phyloP scores from a whole-genome alignment of 805 yeast species.

The Lipomyces anomalus region DNA sequence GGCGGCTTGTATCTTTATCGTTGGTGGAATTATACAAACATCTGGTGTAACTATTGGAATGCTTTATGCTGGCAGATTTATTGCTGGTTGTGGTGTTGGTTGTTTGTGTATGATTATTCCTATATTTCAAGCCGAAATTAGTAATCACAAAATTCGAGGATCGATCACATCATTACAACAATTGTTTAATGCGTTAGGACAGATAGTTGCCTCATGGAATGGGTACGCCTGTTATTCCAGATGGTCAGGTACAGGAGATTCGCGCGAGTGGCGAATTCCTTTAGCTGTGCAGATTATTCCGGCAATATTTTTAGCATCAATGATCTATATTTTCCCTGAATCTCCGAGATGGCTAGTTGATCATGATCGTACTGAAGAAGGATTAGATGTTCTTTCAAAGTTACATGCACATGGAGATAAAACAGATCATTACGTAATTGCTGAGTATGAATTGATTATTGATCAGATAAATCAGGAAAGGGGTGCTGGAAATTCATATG shows the following conservation, averaged over 20 bases:
- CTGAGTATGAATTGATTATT: too few species aligned
- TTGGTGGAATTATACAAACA: background rate
- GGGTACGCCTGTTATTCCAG: slow-evolving; percentile 40
- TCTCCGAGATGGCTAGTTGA: slow-evolving; percentile 44
- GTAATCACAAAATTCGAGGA: slow-evolving; percentile 23
- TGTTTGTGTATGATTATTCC: slow-evolving; percentile 47
- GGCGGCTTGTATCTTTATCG: too few species aligned
- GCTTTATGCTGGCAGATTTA: slow-evolving; percentile 42
- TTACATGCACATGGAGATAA: slow-evolving; percentile 17
- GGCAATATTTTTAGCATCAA: slow-evolving; percentile 39
- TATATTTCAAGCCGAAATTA: slow-evolving; percentile 22
- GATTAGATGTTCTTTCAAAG: slow-evolving; percentile 23
- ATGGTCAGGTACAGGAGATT: slow-evolving; percentile 40
- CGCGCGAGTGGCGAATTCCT: slow-evolving; percentile 44
- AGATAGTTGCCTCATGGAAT: slow-evolving; percentile 30
- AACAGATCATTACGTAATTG: too few species aligned
- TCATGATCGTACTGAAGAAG: slow-evolving; percentile 28
- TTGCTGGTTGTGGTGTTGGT: slow-evolving; percentile 52
- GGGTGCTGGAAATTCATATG: slow-evolving; percentile 7
- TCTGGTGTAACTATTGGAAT: background rate
- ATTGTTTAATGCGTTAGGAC: slow-evolving; percentile 30
- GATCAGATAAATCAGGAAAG: too few species aligned
- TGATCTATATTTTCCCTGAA: slow-evolving; percentile 45
- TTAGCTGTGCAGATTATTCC: slow-evolving; percentile 46
- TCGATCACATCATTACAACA: slow-evolving; percentile 21